phyloP scores from a whole-genome alignment of 257 asterid species.

The Solanum pennellii region DNA sequence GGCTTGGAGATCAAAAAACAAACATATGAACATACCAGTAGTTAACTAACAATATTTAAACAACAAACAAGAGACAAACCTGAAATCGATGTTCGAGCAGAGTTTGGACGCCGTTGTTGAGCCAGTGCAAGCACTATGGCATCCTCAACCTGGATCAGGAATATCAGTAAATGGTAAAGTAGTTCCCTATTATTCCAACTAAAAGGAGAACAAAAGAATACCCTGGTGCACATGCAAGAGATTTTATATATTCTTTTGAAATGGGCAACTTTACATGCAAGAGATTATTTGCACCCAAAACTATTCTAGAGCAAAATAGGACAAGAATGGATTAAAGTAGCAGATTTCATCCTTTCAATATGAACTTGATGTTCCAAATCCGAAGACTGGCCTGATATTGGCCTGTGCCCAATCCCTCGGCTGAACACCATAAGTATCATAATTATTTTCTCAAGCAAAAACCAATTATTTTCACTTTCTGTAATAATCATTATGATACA shows the following conservation, averaged over 20 bases:
- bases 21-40: background rate
- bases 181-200: background rate
- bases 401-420: background rate
- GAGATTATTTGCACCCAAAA: background rate
- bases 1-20: background rate
- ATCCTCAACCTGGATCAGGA: constrained; percentile 66
- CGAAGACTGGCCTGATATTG: background rate
- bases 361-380: background rate
- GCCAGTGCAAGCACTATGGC: constrained; percentile 75
- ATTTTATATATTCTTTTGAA: background rate
- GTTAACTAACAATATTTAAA: background rate
- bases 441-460: background rate
- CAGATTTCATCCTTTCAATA: background rate
- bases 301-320: background rate
- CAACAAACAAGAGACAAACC: constrained; percentile 29
- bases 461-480: background rate
- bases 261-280: background rate
- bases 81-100: constrained; percentile 60
- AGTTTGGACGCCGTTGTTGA: constrained; percentile 81
- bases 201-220: background rate
- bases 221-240: background rate
- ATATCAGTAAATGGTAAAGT: background rate
- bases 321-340: background rate
- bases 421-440: background rate
- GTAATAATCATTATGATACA: background rate